These are phyloP conservation scores for Candida mesenterica DNA, from an alignment of 1,139 yeast species.

Conservation along the genomic window DNA sequence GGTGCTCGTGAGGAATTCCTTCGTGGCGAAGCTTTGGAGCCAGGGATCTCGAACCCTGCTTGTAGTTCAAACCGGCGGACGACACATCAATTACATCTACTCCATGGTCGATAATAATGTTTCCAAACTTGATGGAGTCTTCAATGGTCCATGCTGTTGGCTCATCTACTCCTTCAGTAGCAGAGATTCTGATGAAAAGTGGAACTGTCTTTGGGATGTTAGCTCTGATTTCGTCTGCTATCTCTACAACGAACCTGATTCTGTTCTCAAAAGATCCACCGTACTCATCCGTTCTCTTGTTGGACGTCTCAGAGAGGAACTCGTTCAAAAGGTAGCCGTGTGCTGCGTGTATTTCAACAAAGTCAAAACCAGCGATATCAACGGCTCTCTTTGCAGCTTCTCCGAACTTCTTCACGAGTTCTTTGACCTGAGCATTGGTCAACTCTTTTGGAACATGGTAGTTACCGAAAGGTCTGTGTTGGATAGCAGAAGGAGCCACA, in stretches of 20 bases:
- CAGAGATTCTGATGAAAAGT: conserved; percentile 45
- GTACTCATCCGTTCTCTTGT: conserved; percentile 63
- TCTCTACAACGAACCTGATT: conserved; percentile 54
- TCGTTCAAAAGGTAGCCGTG: conserved; percentile 71
- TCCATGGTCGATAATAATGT: conserved; percentile 42
- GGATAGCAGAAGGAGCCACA: conserved; percentile 47
- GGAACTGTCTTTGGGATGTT: conserved; percentile 36
- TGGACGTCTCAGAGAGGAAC: conserved; percentile 46
- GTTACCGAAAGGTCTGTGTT: conserved; percentile 30
- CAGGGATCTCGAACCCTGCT: conserved; percentile 6
- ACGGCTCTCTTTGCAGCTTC: conserved; percentile 37
- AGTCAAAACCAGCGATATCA: conserved; percentile 62
- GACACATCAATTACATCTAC: conserved; percentile 54
- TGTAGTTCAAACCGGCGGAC: conserved; percentile 49
- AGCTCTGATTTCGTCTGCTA: conserved; percentile 38
- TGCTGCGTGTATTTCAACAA: conserved; percentile 66
- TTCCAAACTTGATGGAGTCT: conserved; percentile 45
- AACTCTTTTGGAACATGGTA: conserved; percentile 32
- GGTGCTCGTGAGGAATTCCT: conserved; percentile 27
- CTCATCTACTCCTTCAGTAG: conserved; percentile 35
- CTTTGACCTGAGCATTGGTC: conserved; percentile 33
- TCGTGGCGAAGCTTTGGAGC: not conserved
- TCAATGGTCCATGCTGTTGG: conserved; percentile 47
- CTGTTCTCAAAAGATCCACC: conserved; percentile 71
- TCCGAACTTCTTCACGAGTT: conserved; percentile 35